Evolutionary conservation across 164 flowering plant genomes (phyloP), one percentile per base, ranked within the genome.

Genomic region (Akebia trifoliata): DNA sequence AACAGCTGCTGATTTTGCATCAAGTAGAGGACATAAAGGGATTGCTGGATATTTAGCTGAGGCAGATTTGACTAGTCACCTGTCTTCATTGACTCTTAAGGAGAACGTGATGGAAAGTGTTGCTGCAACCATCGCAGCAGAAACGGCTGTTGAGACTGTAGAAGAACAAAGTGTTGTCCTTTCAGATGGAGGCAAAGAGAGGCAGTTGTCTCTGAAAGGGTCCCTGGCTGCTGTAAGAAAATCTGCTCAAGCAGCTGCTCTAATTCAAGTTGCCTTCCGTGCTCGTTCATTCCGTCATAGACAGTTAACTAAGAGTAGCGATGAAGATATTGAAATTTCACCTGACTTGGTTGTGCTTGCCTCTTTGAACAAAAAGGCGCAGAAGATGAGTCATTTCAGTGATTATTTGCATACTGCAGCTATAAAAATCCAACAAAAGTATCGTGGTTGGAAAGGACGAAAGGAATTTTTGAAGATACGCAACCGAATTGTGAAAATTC

Each of bases 41-140:
- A 78, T 88, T 69, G 86, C 92, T 58, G 92, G 82, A 42, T 88
- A 75, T 76, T 68, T 88, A 64, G 87, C 92, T 26, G 87, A 87
- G 74, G 74, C 80, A 22, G 76, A 74, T 65, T 68, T 85, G 47
- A 67, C 68, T 5, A 66, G 70, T 43, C 84, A 78, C 32, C 78
- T 81, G 14, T 68, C 75, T 25, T 59, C 69, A 1, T 44, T 81
- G 69, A 66, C 69, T 22, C 25, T 75, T 0, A 61, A 62, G 24
- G 71, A 71, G 11, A 68, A 57, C 54, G 64, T 54, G 7, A 56
- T 48, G 38, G 72, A 67, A 36, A 63, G 46, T 60, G 70, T 47
- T 58, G 63, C 73, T 28, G 74, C 68, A n/a, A 69, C 60, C 24
- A 42, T 67, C 56, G 72, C 72, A 8, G 73, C 71, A n/a, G 77